These are phyloP conservation scores for Lanmaoa pseudosensibilis DNA, from an alignment of 768 basidiomycete genomes.

Conservation along the genomic window DNA sequence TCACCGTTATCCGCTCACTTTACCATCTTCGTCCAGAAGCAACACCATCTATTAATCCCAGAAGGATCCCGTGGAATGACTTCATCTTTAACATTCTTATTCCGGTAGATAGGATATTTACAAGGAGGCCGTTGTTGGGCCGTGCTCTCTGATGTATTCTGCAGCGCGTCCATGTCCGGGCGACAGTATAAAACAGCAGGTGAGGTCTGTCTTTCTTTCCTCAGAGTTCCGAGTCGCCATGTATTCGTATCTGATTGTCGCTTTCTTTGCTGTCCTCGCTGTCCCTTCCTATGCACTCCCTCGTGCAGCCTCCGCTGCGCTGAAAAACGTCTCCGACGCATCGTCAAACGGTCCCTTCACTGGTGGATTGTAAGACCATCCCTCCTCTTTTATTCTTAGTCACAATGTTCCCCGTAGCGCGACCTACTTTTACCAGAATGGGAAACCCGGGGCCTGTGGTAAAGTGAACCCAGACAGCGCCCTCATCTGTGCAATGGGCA, in stretches of 20 bases:
- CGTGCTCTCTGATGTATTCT: too few relatives aligned
- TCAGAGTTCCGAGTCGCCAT: conserved; percentile 22
- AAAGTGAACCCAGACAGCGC: conserved; percentile 52
- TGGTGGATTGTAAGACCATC: conserved; percentile 45
- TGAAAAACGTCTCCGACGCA: conserved; percentile 6
- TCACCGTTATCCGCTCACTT: not conserved
- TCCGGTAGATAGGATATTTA: too few relatives aligned
- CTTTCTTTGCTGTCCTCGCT: conserved; percentile 58
- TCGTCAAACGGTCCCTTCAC: conserved; percentile 24
- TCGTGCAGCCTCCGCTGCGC: not conserved
- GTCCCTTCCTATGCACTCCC: conserved; percentile 40
- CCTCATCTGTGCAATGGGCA: conserved; percentile 64
- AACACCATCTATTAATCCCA: not conserved
- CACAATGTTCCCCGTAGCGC: conserved; percentile 39
- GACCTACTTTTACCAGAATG: conserved; percentile 71
- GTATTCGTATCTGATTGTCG: conserved; percentile 40
- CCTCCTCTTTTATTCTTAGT: not conserved
- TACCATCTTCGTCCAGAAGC: not conserved
- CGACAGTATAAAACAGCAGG: not conserved
- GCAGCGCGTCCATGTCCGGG: too few relatives aligned
- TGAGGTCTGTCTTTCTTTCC: not conserved
- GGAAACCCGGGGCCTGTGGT: conserved; percentile 81
- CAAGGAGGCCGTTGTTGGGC: too few relatives aligned
- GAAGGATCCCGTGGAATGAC: not conserved
- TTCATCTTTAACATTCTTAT: not conserved